Percentiles rank a stretch among this genome's conserved stretches.
Evolutionary conservation across 306 rosid species (phyloP).

Genomic region (Elaeagnus macrophylla): DNA sequence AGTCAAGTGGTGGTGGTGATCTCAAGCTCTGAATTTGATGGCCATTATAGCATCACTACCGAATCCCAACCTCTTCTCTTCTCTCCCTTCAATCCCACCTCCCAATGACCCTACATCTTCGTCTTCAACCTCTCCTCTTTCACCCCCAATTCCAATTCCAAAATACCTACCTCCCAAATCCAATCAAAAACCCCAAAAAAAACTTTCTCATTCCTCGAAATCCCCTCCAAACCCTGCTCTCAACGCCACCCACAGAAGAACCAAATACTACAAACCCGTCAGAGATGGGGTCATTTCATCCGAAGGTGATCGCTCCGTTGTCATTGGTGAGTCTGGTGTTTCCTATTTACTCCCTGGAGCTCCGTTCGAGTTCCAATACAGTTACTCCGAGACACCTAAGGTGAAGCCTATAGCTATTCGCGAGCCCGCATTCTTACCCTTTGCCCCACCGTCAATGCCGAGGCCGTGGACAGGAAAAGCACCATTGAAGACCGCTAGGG

Average conservation of each 20-base stretch:
- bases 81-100: slow-evolving; percentile 56
- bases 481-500: slow-evolving; percentile 73
- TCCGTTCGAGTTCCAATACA: slow-evolving; percentile 86
- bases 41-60: slow-evolving; percentile 50
- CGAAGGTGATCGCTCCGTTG: slow-evolving; percentile 62
- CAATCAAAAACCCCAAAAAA: slow-evolving; percentile 12
- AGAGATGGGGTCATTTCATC: slow-evolving; percentile 38
- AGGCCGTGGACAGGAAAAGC: slow-evolving; percentile 98
- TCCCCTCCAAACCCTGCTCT: slow-evolving; percentile 41
- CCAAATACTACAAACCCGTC: slow-evolving; percentile 76
- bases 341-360: slow-evolving; percentile 86
- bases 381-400: slow-evolving; percentile 88
- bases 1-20: not conserved
- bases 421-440: slow-evolving; percentile 85
- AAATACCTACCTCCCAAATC: slow-evolving; percentile 43
- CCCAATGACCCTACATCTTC: slow-evolving; percentile 39
- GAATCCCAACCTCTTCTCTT: slow-evolving; percentile 63
- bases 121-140: slow-evolving; percentile 8
- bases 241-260: slow-evolving; percentile 47
- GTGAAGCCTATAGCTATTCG: slow-evolving; percentile 80
- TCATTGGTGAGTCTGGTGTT: slow-evolving; percentile 75
- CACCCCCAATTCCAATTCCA: slow-evolving; percentile 43
- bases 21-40: slow-evolving; percentile 22
- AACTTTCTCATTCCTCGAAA: slow-evolving; percentile 13
- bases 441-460: slow-evolving; percentile 83